Conservation (phyloP, 345 rosid genomes). For the Limnanthes douglasii region DNA sequence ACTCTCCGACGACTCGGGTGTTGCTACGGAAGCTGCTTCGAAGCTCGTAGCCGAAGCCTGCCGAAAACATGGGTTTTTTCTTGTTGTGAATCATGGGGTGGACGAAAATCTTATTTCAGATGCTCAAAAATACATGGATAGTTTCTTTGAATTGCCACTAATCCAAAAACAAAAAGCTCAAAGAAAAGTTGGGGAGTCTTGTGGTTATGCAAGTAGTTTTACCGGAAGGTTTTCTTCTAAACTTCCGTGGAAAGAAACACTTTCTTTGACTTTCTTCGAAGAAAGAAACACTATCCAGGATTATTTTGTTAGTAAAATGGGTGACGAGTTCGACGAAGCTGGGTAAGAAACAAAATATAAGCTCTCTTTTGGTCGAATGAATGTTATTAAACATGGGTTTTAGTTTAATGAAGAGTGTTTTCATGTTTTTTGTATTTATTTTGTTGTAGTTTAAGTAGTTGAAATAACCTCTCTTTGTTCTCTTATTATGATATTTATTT, state of each 20-base stretch:
- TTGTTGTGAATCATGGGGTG: constrained; percentile 63
- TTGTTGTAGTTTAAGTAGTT: no score
- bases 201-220: constrained; percentile 84
- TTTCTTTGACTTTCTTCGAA: constrained; percentile 42
- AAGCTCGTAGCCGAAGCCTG: constrained; percentile 48
- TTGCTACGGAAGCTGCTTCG: constrained; percentile 23
- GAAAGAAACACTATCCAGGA: constrained; percentile 23
- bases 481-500: no score
- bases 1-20: constrained; percentile 32
- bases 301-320: constrained; percentile 36
- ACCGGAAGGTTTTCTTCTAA: constrained; percentile 64
- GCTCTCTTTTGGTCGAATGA: constrained; percentile 1
- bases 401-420: no score
- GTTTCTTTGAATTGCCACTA: constrained; percentile 40
- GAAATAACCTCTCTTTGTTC: no score
- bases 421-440: no score
- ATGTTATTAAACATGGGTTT: background rate
- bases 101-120: constrained; percentile 27
- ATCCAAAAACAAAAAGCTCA: constrained; percentile 46
- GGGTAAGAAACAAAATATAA: constrained; percentile 30
- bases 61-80: constrained; percentile 66
- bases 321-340: constrained; percentile 34
- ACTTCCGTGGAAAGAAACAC: constrained; percentile 93
- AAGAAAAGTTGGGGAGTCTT: constrained; percentile 43
- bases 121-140: constrained; percentile 30